Evolutionary conservation across 441 rosid species (phyloP).

Genomic region (Gossypium aridum): DNA sequence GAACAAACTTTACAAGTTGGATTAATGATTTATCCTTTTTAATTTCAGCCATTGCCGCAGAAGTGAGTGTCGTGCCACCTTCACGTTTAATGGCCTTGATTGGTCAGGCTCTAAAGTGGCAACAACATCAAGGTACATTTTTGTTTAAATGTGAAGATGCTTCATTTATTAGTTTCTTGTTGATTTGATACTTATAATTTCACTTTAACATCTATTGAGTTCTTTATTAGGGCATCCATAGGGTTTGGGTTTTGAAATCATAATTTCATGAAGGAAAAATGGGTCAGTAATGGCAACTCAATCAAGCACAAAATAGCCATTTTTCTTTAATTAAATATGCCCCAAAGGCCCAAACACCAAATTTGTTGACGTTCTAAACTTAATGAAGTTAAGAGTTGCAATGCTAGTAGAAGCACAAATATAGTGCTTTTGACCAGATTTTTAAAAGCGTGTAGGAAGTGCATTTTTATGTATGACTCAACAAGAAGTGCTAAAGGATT

Average conservation of each 20-base stretch:
- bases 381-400: background rate
- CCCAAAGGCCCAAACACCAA: background rate
- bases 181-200: background rate
- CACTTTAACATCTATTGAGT: background rate
- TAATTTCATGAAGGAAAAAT: background rate
- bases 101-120: conserved; percentile 99
- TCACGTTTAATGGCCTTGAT: conserved; percentile 96
- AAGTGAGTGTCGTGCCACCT: conserved; percentile 97
- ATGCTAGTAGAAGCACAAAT: background rate
- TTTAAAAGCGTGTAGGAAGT: background rate
- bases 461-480: background rate
- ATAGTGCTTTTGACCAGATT: background rate
- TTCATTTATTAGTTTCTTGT: conserved; percentile 3
- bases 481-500: background rate
- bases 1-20: background rate
- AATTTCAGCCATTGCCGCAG: conserved; percentile 73
- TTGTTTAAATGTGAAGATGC: background rate
- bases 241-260: background rate
- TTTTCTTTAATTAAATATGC: background rate
- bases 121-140: conserved; percentile 90
- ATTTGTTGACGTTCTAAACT: background rate
- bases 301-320: background rate
- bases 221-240: background rate
- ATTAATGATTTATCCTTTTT: conserved; percentile 1
- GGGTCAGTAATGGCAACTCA: background rate